Evolutionary conservation across 1,284 basidiomycete genomes (phyloP), one percentile per base, ranked within the genome.

Genomic region (Trametes pubescens): DNA sequence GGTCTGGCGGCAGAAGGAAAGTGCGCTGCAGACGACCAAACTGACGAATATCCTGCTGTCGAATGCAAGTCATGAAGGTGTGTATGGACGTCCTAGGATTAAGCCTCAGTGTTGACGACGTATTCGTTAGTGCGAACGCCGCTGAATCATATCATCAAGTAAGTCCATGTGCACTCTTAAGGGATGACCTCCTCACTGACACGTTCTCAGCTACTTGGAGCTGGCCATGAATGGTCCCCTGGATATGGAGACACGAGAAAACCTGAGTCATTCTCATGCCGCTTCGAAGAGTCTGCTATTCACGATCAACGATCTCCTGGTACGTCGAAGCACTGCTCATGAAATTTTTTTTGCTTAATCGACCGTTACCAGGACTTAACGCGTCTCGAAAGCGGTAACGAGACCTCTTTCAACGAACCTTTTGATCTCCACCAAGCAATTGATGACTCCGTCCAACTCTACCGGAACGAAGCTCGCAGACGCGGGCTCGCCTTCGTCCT

Each of bases 41-140:
- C 79, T 96, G 57, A 94, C 93, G 18, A 90, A 90, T 59, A 79
- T 96, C 4, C 73, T 96, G 51, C 78, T 96, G 18, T 92, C 92
- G n/a, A 96, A 96, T 76, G 94, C 94, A 7, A 92, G 88, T 68
- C 94, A 96, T 75, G 94, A 95, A 81, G 91, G 93, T 85, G 73
- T 66, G 73, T 75, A 46, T 65, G 8, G 67, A 64, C 6, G 14
- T 24, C 40, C 4, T 66, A 48, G 48, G 14, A 44, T 48, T 24
- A 24, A 29, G 59, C 29, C 16, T 18, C 29, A 16, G 2, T 22
- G 32, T 16, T 29, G 14, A 32, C n/a, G 46, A 57, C 51, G 18
- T 37, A 51, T 21, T 37, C 38, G 46, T 21, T 65, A 89, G 90
- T 92, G 10, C 85, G 90, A 43, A 92, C 90, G 13, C 90, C 90